These are phyloP conservation scores for Exophiala sideris DNA, from an alignment of 2,329 filamentous ascomycete genomes.

Conservation along the genomic window DNA sequence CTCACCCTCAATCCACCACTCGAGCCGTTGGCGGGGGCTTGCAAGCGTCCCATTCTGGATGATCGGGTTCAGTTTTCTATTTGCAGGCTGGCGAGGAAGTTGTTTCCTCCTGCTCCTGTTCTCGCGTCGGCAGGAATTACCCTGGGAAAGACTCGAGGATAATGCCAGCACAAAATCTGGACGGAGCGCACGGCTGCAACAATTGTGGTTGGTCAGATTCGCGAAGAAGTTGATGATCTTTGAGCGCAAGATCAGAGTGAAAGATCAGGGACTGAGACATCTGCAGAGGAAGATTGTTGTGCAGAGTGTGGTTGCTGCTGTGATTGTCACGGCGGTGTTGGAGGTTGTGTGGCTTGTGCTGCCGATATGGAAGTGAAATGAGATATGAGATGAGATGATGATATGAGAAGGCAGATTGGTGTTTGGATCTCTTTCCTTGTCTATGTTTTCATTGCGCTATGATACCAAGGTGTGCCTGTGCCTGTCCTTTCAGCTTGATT, in stretches of 20 bases:
- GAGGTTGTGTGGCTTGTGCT: conserved; percentile 19
- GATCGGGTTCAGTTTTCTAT: conserved; percentile 15
- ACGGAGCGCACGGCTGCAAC: background rate
- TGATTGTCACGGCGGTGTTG: conserved; percentile 13
- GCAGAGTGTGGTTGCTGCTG: conserved; percentile 13
- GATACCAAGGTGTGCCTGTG: no score
- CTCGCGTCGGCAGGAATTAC: conserved; percentile 21
- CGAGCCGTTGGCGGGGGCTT: conserved; percentile 16
- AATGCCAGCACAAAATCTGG: background rate
- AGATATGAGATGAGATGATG: no score
- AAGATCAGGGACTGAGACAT: conserved; percentile 14
- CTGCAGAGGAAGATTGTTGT: conserved; percentile 20
- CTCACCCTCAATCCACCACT: conserved; percentile 21
- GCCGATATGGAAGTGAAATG: conserved; percentile 18
- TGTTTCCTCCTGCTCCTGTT: conserved; percentile 22
- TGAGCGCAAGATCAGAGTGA: conserved; percentile 19
- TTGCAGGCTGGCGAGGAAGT: conserved; percentile 17
- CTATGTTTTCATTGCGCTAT: no score
- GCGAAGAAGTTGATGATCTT: conserved; percentile 18
- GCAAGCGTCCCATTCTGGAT: conserved; percentile 16
- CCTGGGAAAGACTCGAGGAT: conserved; percentile 17
- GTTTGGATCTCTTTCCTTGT: no score
- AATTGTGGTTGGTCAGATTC: conserved; percentile 6
- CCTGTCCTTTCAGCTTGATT: no score
- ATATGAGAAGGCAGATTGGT: no score